Evolutionary conservation across 306 rosid species (phyloP).

Genomic region (Cucumis sativus): Cucumber_9930_V3 NC_026658.2:18956501-18957000

Average conservation of each 20-base stretch:
- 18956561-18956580: too few relatives aligned
- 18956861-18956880: background rate
- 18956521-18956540: too few relatives aligned
- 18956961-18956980: constrained; percentile 50
- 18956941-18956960: constrained; percentile 53
- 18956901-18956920: constrained; percentile 47
- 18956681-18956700: too few relatives aligned
- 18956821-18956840: background rate
- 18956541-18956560: too few relatives aligned
- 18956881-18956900: constrained; percentile 9
- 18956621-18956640: too few relatives aligned
- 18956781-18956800: constrained; percentile 40
- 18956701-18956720: background rate
- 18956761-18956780: constrained; percentile 27
- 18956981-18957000: constrained; percentile 52
- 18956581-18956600: too few relatives aligned
- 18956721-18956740: constrained; percentile 53
- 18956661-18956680: too few relatives aligned
- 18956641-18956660: too few relatives aligned
- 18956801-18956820: constrained; percentile 47
- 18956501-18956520: too few relatives aligned
- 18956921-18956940: constrained; percentile 50
- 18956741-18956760: constrained; percentile 57
- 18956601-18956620: too few relatives aligned
- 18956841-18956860: background rate